Conservation (phyloP, 768 basidiomycete species). For the Sporobolomyces roseus region DNA sequence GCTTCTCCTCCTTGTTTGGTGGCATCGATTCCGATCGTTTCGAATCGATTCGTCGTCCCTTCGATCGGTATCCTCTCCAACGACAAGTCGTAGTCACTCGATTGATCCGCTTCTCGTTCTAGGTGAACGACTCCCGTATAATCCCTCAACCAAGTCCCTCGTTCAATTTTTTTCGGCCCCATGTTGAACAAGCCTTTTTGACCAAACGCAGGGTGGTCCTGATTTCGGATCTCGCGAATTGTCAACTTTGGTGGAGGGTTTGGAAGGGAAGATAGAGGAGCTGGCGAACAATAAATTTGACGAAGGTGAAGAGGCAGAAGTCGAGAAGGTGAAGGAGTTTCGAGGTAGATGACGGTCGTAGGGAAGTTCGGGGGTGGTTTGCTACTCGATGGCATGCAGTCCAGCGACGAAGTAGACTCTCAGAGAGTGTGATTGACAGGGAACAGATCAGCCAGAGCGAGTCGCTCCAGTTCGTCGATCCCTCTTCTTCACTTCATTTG, state of each 20-base stretch:
- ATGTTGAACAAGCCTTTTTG: conserved; percentile 77
- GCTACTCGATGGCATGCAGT: neutral
- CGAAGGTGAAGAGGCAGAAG: conserved; percentile 4
- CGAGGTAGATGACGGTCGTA: conserved; percentile 4
- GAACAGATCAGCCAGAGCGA: too few species aligned
- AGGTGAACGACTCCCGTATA: conserved; percentile 82
- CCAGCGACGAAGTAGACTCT: too few species aligned
- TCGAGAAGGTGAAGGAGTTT: neutral
- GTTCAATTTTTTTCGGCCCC: conserved; percentile 58
- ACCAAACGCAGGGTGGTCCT: conserved; percentile 67
- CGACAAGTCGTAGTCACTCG: conserved; percentile 82
- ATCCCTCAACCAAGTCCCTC: conserved; percentile 66
- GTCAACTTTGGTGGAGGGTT: conserved; percentile 9
- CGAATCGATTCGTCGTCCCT: conserved; percentile 48
- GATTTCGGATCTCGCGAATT: conserved; percentile 18
- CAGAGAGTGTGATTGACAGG: too few species aligned
- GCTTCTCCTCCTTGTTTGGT: conserved; percentile 65
- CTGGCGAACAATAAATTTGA: conserved; percentile 20
- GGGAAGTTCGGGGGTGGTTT: conserved; percentile 9
- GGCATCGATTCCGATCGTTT: conserved; percentile 71
- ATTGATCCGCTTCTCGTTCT: conserved; percentile 58
- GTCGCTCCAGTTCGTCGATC: too few species aligned
- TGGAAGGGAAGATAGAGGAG: conserved; percentile 5
- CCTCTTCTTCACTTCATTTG: too few species aligned
- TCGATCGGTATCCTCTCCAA: conserved; percentile 48